Evolutionary conservation across 2,329 filamentous ascomycete species (phyloP).

Genomic region (Beauveria pseudobassiana): DNA sequence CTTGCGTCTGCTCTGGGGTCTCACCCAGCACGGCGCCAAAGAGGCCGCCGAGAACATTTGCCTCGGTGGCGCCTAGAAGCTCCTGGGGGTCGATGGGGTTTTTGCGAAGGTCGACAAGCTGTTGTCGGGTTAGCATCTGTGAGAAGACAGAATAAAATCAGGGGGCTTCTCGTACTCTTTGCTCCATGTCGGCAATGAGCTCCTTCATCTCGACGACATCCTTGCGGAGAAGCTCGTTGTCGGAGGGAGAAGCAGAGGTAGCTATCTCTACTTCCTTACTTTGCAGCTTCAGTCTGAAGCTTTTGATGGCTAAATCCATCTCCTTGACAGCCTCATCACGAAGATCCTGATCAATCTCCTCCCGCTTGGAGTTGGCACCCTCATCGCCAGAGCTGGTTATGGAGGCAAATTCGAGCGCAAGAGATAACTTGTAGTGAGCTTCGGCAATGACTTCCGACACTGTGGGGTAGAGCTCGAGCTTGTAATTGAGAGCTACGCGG

Average conservation of each 20-base stretch:
- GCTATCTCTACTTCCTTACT: slow-evolving; percentile 61
- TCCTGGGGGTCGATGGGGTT: slow-evolving; percentile 42
- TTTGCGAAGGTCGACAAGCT: slow-evolving; percentile 61
- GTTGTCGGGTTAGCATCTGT: slow-evolving; percentile 11
- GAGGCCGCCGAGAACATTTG: slow-evolving; percentile 47
- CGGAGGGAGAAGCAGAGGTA: slow-evolving; percentile 55
- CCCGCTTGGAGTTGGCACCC: slow-evolving; percentile 37
- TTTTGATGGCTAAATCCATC: slow-evolving; percentile 66
- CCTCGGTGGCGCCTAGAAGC: slow-evolving; percentile 29
- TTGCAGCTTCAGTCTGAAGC: slow-evolving; percentile 62
- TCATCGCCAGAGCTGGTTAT: slow-evolving; percentile 54
- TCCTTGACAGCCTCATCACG: slow-evolving; percentile 64
- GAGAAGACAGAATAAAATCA: background rate
- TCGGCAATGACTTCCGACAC: slow-evolving; percentile 85
- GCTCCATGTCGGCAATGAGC: slow-evolving; percentile 71
- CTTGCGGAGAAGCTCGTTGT: slow-evolving; percentile 54
- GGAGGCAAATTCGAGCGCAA: slow-evolving; percentile 89
- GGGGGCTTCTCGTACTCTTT: slow-evolving; percentile 47
- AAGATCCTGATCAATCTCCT: slow-evolving; percentile 57
- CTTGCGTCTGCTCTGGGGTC: slow-evolving; percentile 51
- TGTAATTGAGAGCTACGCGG: slow-evolving; percentile 68
- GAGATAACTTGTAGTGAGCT: slow-evolving; percentile 91
- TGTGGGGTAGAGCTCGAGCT: slow-evolving; percentile 67
- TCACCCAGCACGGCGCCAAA: slow-evolving; percentile 58
- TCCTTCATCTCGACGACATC: slow-evolving; percentile 69